Evolutionary conservation across 331 rosid species (phyloP).

Genomic region (Malus hybrid): DNA sequence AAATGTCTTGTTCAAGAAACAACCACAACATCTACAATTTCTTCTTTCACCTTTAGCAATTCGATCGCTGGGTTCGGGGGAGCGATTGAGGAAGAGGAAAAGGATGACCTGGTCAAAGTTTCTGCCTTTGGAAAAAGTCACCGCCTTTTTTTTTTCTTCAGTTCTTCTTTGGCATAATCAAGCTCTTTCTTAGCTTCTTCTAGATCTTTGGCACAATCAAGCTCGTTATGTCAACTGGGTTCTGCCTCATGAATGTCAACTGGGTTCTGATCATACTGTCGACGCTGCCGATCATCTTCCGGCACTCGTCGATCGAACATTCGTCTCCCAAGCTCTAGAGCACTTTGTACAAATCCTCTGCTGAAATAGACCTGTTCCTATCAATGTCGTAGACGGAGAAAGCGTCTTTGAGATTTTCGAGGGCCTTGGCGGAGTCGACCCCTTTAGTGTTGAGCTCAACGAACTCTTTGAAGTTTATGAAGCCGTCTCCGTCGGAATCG

Average conservation of each 20-base stretch:
- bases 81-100: conserved; percentile 1
- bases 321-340: conserved; percentile 68
- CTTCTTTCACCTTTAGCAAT: conserved; percentile 1
- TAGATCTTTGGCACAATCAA: neutral
- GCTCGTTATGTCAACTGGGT: neutral
- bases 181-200: neutral
- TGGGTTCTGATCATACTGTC: conserved; percentile 47
- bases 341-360: conserved; percentile 69
- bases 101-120: neutral
- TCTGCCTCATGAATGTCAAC: no score
- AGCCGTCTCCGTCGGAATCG: conserved; percentile 79
- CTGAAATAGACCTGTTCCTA: conserved; percentile 70
- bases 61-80: neutral
- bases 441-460: conserved; percentile 79
- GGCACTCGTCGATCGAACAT: conserved; percentile 73
- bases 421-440: conserved; percentile 54
- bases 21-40: neutral
- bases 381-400: conserved; percentile 83
- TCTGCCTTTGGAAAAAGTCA: neutral
- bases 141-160: neutral
- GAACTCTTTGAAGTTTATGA: conserved; percentile 61
- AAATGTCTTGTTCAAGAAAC: conserved; percentile 58
- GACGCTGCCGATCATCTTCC: conserved; percentile 70
- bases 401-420: conserved; percentile 68
- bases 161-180: conserved; percentile 9